Conservation (phyloP, 208 protist genomes). For the Leishmania mexicana region DNA sequence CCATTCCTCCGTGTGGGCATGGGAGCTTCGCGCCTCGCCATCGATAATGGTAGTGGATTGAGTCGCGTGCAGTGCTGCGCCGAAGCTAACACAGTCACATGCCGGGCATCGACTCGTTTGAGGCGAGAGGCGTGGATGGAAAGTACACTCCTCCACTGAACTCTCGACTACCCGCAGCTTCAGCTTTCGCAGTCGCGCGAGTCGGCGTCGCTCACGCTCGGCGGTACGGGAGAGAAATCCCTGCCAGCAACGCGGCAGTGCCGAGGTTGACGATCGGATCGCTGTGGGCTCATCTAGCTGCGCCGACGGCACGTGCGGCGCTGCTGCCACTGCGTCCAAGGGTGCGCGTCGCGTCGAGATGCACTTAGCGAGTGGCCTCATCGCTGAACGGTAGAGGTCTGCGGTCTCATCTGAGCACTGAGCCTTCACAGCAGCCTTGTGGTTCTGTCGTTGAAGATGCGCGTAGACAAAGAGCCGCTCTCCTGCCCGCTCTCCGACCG, state of each 20-base stretch:
- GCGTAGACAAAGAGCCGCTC: slow-evolving; percentile 14
- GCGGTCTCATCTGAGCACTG: background rate
- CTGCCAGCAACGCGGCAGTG: background rate
- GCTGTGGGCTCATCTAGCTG: background rate
- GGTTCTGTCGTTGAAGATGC: background rate
- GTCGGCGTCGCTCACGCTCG: slow-evolving; percentile 1
- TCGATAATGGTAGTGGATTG: background rate
- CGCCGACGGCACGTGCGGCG: background rate
- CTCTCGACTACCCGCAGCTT: slow-evolving; percentile 9
- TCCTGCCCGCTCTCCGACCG: background rate
- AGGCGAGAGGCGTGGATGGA: background rate
- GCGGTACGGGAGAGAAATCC: background rate
- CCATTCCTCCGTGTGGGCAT: background rate
- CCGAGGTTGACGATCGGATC: background rate
- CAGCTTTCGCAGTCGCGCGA: slow-evolving; percentile 7
- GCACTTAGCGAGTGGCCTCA: background rate
- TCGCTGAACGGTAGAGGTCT: background rate
- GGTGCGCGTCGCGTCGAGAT: background rate
- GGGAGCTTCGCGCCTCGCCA: background rate
- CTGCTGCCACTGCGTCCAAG: background rate
- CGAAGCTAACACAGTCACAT: too few species aligned
- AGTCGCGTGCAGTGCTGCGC: background rate
- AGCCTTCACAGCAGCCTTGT: background rate
- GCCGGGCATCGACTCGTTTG: background rate
- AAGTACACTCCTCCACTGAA: slow-evolving; percentile 5